phyloP scores from a whole-genome alignment of 164 flowering plant species.

The Aristolochia fimbriata region DNA sequence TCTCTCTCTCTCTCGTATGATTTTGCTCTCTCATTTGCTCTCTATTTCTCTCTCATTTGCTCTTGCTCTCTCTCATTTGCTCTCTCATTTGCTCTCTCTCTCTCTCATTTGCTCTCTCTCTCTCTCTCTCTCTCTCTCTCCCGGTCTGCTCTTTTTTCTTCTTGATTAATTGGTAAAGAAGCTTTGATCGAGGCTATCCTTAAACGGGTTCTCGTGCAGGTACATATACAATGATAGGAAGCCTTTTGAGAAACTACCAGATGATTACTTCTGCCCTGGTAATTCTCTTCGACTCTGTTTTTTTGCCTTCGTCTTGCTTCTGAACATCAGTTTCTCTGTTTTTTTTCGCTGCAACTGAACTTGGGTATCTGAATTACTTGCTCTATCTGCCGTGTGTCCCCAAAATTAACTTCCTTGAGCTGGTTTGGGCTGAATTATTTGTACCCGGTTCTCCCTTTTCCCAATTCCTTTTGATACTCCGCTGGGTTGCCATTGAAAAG shows the following conservation, averaged over 20 bases:
- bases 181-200: background rate
- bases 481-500: no score
- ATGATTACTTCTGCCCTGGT: conserved; percentile 93
- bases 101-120: background rate
- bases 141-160: background rate
- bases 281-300: conserved; percentile 1
- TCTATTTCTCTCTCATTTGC: no score
- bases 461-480: no score
- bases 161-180: background rate
- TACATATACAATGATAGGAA: conserved; percentile 84
- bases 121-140: no score
- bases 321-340: background rate
- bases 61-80: no score
- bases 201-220: conserved; percentile 32
- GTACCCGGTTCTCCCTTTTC: no score
- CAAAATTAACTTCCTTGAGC: no score
- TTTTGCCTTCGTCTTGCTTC: background rate
- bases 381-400: no score
- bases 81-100: background rate
- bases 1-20: background rate
- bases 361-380: no score
- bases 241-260: conserved; percentile 87
- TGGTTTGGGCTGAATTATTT: no score
- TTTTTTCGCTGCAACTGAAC: background rate
- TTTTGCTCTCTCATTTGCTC: no score